Percentiles rank a stretch among this genome's conserved stretches.
Evolutionary conservation across 495 filamentous ascomycete species (phyloP).

Genomic region (Neurospora discreta): DNA sequence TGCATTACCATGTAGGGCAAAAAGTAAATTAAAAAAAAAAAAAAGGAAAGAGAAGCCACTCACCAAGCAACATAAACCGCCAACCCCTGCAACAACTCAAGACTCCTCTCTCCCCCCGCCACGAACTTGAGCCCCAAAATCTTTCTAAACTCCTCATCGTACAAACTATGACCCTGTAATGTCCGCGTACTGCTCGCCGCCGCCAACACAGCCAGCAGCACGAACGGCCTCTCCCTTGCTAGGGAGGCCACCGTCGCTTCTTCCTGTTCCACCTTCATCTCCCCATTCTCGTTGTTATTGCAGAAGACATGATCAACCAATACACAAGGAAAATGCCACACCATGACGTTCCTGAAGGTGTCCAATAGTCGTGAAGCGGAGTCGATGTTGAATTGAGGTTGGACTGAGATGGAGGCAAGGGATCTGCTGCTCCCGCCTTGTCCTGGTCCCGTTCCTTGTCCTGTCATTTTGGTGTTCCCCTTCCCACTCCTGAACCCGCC

Average conservation of each 20-base stretch:
- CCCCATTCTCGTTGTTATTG: background rate
- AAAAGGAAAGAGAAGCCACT: slow-evolving; percentile 9
- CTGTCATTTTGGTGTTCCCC: background rate
- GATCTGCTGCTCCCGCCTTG: slow-evolving; percentile 8
- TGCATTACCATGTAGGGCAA: background rate
- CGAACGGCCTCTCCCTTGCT: slow-evolving; percentile 29
- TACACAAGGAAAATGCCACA: slow-evolving; percentile 30
- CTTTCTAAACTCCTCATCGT: slow-evolving; percentile 40
- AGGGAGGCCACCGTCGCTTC: slow-evolving; percentile 26
- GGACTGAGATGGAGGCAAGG: slow-evolving; percentile 20
- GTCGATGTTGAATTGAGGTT: slow-evolving; percentile 38
- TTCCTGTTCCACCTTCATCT: slow-evolving; percentile 7
- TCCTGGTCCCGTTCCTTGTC: background rate
- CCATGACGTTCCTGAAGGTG: slow-evolving; percentile 25
- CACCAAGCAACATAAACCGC: slow-evolving; percentile 36
- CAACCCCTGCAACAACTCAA: slow-evolving; percentile 34
- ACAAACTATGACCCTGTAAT: slow-evolving; percentile 33
- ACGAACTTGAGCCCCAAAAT: slow-evolving; percentile 38
- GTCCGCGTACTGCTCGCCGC: slow-evolving; percentile 30
- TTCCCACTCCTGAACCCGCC: background rate
- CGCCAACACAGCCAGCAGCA: slow-evolving; percentile 34
- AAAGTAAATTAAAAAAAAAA: background rate
- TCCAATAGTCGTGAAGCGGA: slow-evolving; percentile 30
- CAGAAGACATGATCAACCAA: background rate
- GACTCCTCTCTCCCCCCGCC: slow-evolving; percentile 32